Percentiles rank a stretch among this genome's conserved stretches.
Evolutionary conservation across 2,329 filamentous ascomycete genomes (phyloP).

Genomic region (Paracamarosporium sp.): DNA sequence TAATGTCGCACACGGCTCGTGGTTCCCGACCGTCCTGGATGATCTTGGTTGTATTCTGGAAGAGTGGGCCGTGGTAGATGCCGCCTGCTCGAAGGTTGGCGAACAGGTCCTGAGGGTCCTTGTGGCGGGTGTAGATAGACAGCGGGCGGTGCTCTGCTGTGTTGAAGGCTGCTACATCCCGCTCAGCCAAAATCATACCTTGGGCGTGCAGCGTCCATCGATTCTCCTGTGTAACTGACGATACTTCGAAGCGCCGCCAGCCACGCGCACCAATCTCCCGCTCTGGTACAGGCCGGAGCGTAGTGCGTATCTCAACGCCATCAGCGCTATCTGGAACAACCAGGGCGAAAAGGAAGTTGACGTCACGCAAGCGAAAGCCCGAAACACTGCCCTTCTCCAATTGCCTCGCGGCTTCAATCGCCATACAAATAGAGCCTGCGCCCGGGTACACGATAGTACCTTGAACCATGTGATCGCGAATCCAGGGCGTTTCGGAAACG

Average conservation of each 20-base stretch:
- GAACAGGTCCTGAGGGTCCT: constrained; percentile 17
- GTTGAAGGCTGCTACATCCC: not conserved
- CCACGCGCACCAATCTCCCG: not conserved
- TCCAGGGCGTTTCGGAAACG: constrained; percentile 19
- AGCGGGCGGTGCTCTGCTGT: not conserved
- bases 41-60: constrained; percentile 15
- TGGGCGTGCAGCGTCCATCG: not conserved
- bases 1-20: not conserved
- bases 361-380: constrained; percentile 21
- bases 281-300: not conserved
- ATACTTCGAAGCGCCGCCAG: not conserved
- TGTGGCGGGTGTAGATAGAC: constrained; percentile 2
- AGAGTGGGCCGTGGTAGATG: constrained; percentile 15
- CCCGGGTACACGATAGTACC: constrained; percentile 50
- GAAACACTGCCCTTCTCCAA: not conserved
- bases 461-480: constrained; percentile 14
- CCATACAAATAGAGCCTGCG: constrained; percentile 52
- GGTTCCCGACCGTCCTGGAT: not conserved
- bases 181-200: not conserved
- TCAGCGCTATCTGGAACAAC: constrained; percentile 20
- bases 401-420: constrained; percentile 15
- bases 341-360: constrained; percentile 22
- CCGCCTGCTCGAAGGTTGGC: constrained; percentile 7
- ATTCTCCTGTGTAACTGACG: not conserved
- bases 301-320: constrained; percentile 18